Conservation (phyloP, 2,329 filamentous ascomycete genomes). For the Dactylellina drechsleri region DNA sequence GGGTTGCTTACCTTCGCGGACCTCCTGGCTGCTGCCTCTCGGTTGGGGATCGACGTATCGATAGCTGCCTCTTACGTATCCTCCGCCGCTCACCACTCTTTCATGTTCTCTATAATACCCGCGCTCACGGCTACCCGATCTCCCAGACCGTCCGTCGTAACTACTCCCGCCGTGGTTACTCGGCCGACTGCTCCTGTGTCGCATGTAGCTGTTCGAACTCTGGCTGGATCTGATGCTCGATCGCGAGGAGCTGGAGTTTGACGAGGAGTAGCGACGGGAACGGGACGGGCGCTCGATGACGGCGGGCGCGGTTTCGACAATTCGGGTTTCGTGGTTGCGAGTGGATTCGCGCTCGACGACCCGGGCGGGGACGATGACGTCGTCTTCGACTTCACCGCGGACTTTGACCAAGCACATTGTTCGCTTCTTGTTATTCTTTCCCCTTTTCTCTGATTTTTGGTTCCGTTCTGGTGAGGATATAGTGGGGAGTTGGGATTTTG, state of each 20-base stretch:
- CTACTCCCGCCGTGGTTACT: constrained; percentile 34
- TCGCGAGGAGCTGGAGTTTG: constrained; percentile 23
- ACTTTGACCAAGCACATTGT: constrained; percentile 59
- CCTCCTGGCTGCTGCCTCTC: constrained; percentile 35
- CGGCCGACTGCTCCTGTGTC: constrained; percentile 19
- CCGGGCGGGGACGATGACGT: constrained; percentile 56
- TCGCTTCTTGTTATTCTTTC: background rate
- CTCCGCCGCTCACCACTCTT: constrained; percentile 54
- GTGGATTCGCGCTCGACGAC: constrained; percentile 49
- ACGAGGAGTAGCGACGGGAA: constrained; percentile 28
- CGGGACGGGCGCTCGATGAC: constrained; percentile 52
- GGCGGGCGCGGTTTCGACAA: constrained; percentile 52
- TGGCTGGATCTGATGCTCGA: constrained; percentile 41
- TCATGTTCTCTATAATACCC: constrained; percentile 57
- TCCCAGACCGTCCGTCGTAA: constrained; percentile 47
- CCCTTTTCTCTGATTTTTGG: background rate
- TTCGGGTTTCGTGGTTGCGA: constrained; percentile 39
- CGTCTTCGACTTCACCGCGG: constrained; percentile 57
- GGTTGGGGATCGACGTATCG: constrained; percentile 55
- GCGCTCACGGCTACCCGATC: constrained; percentile 53
- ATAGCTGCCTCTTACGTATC: constrained; percentile 48
- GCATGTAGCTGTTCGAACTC: constrained; percentile 36
- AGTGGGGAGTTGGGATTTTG: background rate
- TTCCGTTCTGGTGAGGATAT: constrained; percentile 4
- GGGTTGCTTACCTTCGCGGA: constrained; percentile 35